Evolutionary conservation across 2,329 filamentous ascomycete species (phyloP), one percentile per base, ranked within the genome.

Genomic region (Pezicula rhizophila): DNA sequence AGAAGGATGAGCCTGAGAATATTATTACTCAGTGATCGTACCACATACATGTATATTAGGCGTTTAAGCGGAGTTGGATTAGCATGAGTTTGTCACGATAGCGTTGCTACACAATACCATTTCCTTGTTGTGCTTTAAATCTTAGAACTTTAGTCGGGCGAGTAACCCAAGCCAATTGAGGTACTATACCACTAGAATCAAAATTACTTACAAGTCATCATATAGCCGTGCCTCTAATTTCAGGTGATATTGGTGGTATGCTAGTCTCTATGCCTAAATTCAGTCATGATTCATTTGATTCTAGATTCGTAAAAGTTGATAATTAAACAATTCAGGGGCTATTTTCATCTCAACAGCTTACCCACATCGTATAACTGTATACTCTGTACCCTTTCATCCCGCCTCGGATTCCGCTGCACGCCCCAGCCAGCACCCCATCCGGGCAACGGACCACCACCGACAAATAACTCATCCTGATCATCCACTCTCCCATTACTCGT

Each of bases 341-440:
- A 15, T 42, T 17, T 44, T 4, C 35, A 61, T 47, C 60, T 61
- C 15, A 61, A 44, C 15, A 63, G 40, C 15, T 46, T 58, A 18
- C 59, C 59, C 25, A 63, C 59, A 56, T 63, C 60, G 42, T 58
- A 46, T 17, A 63, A 46, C 53, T 53, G 53, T 37, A 63, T 60
- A 48, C 52, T 58, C 43, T 63, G 56, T 5, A 58, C 50, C 42
- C 51, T 53, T 11, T 40, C 50, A n/a, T 48, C 42, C 4, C 42
- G 42, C 15, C 43, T 42, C 6, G 47, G 31, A 42, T 53, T 50
- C 26, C 48, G 51, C 33, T 60, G 58, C 10, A 61, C 60, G 6
- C 45, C 52, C 60, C 60, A 63, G 0, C 60, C 58, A 6, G 52
- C 54, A 8, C 59, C 57, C 59, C 60, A 61, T 2, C 57, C 57